phyloP scores from a whole-genome alignment of 345 rosid species.

The Balakata baccata region DNA sequence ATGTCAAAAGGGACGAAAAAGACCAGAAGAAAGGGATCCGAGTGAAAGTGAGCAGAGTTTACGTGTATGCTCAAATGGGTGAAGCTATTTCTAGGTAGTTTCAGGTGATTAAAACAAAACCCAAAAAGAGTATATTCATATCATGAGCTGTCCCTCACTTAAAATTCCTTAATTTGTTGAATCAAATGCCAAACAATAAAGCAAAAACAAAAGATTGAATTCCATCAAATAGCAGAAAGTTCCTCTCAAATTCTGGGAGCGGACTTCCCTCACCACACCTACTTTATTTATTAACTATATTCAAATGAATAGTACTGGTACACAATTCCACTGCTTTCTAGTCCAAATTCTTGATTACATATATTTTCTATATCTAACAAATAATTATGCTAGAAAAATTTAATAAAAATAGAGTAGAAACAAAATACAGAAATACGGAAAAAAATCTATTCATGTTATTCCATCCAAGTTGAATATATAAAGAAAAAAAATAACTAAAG shows the following conservation, averaged over 20 bases:
- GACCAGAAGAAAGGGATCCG: too few species aligned
- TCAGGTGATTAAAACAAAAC: not conserved
- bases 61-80: too few species aligned
- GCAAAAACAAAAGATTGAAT: not conserved
- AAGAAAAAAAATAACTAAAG: too few species aligned
- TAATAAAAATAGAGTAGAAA: too few species aligned
- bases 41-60: too few species aligned
- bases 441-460: too few species aligned
- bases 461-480: too few species aligned
- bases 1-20: not conserved
- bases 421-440: too few species aligned
- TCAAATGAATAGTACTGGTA: not conserved
- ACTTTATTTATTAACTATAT: not conserved
- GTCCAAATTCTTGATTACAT: not conserved
- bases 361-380: not conserved
- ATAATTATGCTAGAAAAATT: too few species aligned
- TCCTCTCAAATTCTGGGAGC: slow-evolving; percentile 29
- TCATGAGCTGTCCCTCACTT: slow-evolving; percentile 27
- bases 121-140: slow-evolving; percentile 2
- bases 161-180: not conserved
- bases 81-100: too few species aligned
- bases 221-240: not conserved
- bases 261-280: slow-evolving; percentile 8
- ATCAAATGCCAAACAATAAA: not conserved
- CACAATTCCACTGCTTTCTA: not conserved